Base-by-base conservation (phyloP, 805 yeast species). In the Ogataea salicorniae region DNA sequence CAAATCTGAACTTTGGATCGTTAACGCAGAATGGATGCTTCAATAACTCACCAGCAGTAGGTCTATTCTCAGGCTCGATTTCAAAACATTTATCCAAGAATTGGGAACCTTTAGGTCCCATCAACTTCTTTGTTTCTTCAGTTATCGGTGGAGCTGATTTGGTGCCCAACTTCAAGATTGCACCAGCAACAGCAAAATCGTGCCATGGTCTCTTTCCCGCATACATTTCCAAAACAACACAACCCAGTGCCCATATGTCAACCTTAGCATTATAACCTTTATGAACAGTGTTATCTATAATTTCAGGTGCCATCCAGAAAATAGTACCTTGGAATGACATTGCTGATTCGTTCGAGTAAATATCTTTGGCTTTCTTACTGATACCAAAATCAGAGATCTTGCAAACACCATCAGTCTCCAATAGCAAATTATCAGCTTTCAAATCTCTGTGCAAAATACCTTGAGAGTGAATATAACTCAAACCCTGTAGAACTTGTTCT, bases 281-380 rank as follows among this genome's bases (percentile, higher is more conserved):
- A 52, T 81, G 84, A 3, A 80, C 82, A 18, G 81, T 81, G 49
- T 88, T 89, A 62, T 90, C 92, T 43, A 94, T 90, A 54, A 95
- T 96, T 62, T 94, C 99, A 0, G 99, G 99, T 1, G 99, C 99
- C 99, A 94, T 94, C 99, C 99, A 94, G 65, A 91, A 94, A 1
- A 95, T 89, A 0, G 99, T 91, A 22, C 99, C 99, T 67, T 95
- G 96, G 52, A 67, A 64, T 13, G 97, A 91, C 96, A 91, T 87
- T 46, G 89, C 97, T 4, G 96, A 89, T 58, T 88, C 83, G 64
- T 94, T 90, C 31, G 87, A 83, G 63, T 94, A 92, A 22, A 92
- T 87, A 62, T 94, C 91, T 40, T 82, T 77, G 13, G 89, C 80
- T 59, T 82, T 80, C 63, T 89, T 91, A 38, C 97, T 90, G 45